A percentile compares a stretch with the other conserved stretches of the same genome.
Conservation (phyloP, 2,329 filamentous ascomycete species). For the Ploettnerulaceae sp. region DNA sequence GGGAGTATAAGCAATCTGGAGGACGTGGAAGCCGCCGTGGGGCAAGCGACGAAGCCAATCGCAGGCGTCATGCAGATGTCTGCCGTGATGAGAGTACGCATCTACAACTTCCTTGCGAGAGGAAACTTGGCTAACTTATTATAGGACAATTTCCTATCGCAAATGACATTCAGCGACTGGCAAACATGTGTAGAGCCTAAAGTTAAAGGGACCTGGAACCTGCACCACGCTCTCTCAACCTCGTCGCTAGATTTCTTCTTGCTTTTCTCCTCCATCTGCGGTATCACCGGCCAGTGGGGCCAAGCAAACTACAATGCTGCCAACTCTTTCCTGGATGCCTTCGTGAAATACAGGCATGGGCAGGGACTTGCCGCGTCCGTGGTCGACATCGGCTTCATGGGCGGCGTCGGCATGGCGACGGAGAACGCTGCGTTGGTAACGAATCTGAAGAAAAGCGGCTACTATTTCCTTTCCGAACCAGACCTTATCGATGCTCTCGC, state of each 20-base stretch:
- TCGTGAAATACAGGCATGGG: conserved; percentile 16
- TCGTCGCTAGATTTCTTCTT: conserved; percentile 37
- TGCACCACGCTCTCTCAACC: conserved; percentile 36
- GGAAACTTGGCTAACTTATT: too few relatives aligned
- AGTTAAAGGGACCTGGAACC: conserved; percentile 49
- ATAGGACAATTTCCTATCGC: too few relatives aligned
- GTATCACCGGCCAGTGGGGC: conserved; percentile 27
- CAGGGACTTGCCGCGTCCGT: conserved; percentile 20
- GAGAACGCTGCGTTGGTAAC: too few relatives aligned
- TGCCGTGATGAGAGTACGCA: too few relatives aligned
- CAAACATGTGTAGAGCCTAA: conserved; percentile 45
- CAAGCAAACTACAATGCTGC: conserved; percentile 13
- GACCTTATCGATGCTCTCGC: too few relatives aligned
- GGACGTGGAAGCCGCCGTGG: not conserved
- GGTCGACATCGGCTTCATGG: conserved; percentile 22
- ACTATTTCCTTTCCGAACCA: too few relatives aligned
- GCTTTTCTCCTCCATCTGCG: conserved; percentile 33
- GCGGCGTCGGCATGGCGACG: conserved; percentile 9
- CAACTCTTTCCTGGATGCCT: conserved; percentile 13
- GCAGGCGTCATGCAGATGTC: conserved; percentile 21
- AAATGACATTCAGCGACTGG: conserved; percentile 48
- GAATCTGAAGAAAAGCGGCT: too few relatives aligned
- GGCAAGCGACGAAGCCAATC: conserved; percentile 11
- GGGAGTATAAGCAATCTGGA: conserved; percentile 3
- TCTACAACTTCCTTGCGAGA: too few relatives aligned